Conservation (phyloP, 164 flowering plant genomes). For the Vitis amurensis region DNA sequence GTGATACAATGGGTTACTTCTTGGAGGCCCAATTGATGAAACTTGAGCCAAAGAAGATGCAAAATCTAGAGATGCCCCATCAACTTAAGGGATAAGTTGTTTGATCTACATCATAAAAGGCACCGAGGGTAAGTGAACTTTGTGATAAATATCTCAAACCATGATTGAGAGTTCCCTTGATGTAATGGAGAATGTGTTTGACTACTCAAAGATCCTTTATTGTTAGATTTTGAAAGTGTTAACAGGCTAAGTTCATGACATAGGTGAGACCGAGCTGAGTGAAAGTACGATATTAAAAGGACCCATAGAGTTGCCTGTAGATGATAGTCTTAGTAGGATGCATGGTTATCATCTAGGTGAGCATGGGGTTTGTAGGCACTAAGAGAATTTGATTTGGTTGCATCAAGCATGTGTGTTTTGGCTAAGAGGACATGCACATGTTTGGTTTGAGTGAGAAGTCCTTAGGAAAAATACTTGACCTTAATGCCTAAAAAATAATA, state of each 20-base stretch:
- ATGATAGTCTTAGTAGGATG: not conserved
- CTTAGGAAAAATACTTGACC: too few relatives aligned
- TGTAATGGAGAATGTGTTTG: constrained; percentile 3
- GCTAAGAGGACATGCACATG: not conserved
- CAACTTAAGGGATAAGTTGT: not conserved
- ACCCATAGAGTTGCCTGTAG: constrained; percentile 1
- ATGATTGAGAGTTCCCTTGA: not conserved
- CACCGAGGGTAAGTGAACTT: not conserved
- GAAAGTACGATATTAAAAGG: constrained; percentile 8
- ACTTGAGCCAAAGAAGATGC: not conserved
- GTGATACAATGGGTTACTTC: not conserved
- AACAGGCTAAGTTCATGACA: not conserved
- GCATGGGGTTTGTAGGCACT: not conserved
- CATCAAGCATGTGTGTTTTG: not conserved
- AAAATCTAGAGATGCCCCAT: not conserved
- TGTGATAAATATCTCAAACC: not conserved
- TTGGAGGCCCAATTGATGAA: constrained; percentile 1
- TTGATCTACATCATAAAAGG: not conserved
- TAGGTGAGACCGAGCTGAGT: constrained; percentile 3
- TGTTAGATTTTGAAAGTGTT: constrained; percentile 8
- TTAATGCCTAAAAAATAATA: too few relatives aligned
- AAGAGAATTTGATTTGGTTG: not conserved
- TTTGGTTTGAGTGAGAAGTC: too few relatives aligned
- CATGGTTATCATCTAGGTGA: too few relatives aligned
- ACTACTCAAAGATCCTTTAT: not conserved